Evolutionary conservation across 306 rosid genomes (phyloP), one percentile per base, ranked within the genome.

Genomic region (Echinosophora koreensis): DNA sequence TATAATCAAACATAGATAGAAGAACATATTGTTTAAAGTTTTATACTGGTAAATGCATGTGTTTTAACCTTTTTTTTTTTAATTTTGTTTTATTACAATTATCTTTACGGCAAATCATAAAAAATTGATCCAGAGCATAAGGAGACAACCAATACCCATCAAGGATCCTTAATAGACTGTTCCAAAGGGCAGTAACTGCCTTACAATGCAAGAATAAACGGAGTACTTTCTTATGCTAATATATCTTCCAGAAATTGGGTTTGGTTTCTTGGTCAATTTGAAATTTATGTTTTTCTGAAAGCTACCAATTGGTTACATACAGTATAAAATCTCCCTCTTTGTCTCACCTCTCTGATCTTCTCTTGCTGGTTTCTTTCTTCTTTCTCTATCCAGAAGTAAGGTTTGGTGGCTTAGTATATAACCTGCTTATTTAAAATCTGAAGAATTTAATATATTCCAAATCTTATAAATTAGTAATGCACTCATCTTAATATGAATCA

Each of bases 201-300:
- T 50, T 69, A 46, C 32, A 50, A 11, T 51, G 34, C 75, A 32
- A 32, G n/a, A 69, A 49, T 15, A 69, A 15, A 34, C 34, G 14
- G 44, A n/a, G 13, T 50, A 49, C n/a, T 49, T 50, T n/a, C 16
- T 27, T 35, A 16, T 44, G 50, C 50, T 44, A 44, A 44, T 11
- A 44, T 10, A 44, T 11, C 14, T 44, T 10, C 50, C 50, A 44
- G 50, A 44, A 67, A 67, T 67, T 28, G 58, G 42, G 73, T 47
- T 46, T 47, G 60, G 14, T 44, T 47, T 68, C 15, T 8, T n/a
- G 60, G 30, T 69, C 7, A 17, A 49, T 69, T 44, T 44, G 13
- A 11, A 44, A 44, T 11, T 18, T 49, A 49, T 32, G 28, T 68
- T 30, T 3, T 50, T 3, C 58, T 32, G 5, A 69, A 15, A 66